Conservation (phyloP, 129 eudicot genomes). For the Lactuca saligna region DNA sequence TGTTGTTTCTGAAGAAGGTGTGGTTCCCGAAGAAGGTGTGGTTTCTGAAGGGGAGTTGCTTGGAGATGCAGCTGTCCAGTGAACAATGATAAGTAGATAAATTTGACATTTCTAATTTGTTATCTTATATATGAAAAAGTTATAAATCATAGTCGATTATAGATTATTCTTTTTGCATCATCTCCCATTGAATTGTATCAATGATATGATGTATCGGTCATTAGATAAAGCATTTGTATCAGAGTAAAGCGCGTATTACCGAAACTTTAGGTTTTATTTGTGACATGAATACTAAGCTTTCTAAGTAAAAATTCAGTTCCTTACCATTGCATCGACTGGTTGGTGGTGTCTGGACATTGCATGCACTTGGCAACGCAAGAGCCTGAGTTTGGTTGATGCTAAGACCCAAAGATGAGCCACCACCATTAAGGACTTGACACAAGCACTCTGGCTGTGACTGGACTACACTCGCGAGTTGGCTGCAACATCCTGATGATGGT, state of each 20-base stretch:
- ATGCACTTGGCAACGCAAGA: conserved; percentile 28
- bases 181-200: no score
- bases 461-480: conserved; percentile 26
- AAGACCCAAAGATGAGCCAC: conserved; percentile 29
- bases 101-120: neutral
- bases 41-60: conserved; percentile 49
- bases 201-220: no score
- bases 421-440: conserved; percentile 31
- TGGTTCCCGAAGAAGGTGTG: conserved; percentile 34
- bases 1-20: neutral
- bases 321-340: conserved; percentile 36
- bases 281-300: neutral
- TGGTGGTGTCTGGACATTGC: conserved; percentile 34
- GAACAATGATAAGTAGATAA: conserved; percentile 14
- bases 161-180: no score
- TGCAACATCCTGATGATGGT: conserved; percentile 32
- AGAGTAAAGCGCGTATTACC: neutral
- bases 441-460: conserved; percentile 29
- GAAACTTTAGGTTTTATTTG: neutral
- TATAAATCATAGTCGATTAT: no score
- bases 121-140: no score
- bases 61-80: conserved; percentile 50
- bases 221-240: no score
- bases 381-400: conserved; percentile 33
- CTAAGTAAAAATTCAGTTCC: conserved; percentile 4